These are phyloP conservation scores for Fonsecaea pedrosoi DNA, from an alignment of 2,329 filamentous ascomycete genomes.

Conservation along the genomic window DNA sequence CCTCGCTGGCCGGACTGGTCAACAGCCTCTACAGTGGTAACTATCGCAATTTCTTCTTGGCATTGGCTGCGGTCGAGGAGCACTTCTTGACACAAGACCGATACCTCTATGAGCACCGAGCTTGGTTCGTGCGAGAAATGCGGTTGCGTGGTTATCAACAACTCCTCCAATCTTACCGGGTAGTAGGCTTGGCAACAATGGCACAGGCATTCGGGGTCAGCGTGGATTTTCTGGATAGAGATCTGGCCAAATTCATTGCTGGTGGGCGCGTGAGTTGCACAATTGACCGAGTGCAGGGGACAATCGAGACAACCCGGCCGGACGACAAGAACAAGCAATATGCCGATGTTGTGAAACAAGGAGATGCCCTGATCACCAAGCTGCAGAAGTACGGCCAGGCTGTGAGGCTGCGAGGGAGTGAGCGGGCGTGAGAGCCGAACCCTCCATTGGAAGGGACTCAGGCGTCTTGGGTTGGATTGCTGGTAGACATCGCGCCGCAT, in stretches of 20 bases:
- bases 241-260: slow-evolving; percentile 96
- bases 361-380: slow-evolving; percentile 97
- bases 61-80: slow-evolving; percentile 88
- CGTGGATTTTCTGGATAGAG: slow-evolving; percentile 94
- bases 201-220: slow-evolving; percentile 95
- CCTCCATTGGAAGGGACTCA: slow-evolving; percentile 10
- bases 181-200: slow-evolving; percentile 97
- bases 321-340: slow-evolving; percentile 99
- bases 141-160: slow-evolving; percentile 94
- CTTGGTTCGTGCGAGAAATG: slow-evolving; percentile 99
- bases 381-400: slow-evolving; percentile 99
- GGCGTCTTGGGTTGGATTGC: slow-evolving; percentile 23
- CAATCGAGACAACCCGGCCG: slow-evolving; percentile 96
- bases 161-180: slow-evolving; percentile 93
- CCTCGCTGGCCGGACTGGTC: slow-evolving; percentile 83
- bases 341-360: slow-evolving; percentile 95
- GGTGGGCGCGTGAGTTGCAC: slow-evolving; percentile 93
- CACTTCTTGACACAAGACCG: slow-evolving; percentile 92
- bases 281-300: slow-evolving; percentile 93
- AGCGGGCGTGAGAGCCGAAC: slow-evolving; percentile 70
- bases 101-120: slow-evolving; percentile 92
- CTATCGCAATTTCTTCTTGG: slow-evolving; percentile 92
- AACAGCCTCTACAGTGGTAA: slow-evolving; percentile 91
- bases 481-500: background rate
- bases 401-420: slow-evolving; percentile 90